A percentile compares a stretch with the other conserved stretches of the same genome.
Conservation (phyloP, 1,139 yeast species). For the Kodamaea fungicola region DNA sequence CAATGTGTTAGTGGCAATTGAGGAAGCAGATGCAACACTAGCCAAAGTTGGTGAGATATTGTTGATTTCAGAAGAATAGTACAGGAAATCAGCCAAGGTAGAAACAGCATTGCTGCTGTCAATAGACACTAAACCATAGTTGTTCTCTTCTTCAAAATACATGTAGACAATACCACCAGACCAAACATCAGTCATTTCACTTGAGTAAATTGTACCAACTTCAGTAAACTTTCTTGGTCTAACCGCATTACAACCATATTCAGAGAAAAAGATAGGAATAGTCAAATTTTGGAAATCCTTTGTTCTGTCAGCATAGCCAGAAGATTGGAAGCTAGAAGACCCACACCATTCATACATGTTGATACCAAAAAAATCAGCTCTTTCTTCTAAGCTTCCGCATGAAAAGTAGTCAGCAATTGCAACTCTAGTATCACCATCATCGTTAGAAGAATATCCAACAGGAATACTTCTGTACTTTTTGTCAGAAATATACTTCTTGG, state of each 20-base stretch:
- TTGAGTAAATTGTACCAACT: conserved; percentile 49
- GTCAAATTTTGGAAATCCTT: conserved; percentile 59
- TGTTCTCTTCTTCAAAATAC: conserved; percentile 75
- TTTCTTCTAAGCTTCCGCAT: conserved; percentile 59
- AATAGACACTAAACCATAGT: conserved; percentile 73
- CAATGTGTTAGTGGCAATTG: conserved; percentile 22
- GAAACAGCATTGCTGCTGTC: conserved; percentile 34
- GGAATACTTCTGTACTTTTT: conserved; percentile 71
- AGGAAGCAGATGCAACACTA: conserved; percentile 20
- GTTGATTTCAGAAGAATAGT: conserved; percentile 57
- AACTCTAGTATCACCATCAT: conserved; percentile 64
- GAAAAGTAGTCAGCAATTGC: conserved; percentile 81
- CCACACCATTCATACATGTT: conserved; percentile 95
- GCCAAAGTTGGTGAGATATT: conserved; percentile 46
- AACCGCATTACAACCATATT: conserved; percentile 71
- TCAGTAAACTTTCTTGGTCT: conserved; percentile 65
- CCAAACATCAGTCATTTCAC: conserved; percentile 63
- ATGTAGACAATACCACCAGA: conserved; percentile 90
- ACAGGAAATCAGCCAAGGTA: conserved; percentile 45
- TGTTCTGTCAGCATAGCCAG: conserved; percentile 69
- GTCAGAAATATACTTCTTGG: conserved; percentile 71
- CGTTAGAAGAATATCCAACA: conserved; percentile 93
- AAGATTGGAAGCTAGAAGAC: conserved; percentile 57
- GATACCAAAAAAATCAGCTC: conserved; percentile 87
- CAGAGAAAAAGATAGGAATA: conserved; percentile 83